Conservation (phyloP, 768 basidiomycete genomes). For the Pisolithus sp. region DNA sequence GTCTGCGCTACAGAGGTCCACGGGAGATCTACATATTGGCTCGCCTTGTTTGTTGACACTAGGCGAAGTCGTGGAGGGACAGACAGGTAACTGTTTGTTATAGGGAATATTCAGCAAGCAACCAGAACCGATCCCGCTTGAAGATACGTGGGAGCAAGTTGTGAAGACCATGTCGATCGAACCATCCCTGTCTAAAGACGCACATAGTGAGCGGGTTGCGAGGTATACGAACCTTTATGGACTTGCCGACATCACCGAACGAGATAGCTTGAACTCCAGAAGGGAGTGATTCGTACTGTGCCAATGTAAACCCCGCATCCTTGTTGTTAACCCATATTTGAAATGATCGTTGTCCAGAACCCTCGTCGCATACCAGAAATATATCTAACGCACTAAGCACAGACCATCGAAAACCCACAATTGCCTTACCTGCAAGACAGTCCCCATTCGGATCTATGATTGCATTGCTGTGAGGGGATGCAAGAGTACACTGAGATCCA, state of each 20-base stretch:
- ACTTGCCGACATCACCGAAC: constrained; percentile 86
- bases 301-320: constrained; percentile 62
- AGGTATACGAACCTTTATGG: neutral
- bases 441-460: constrained; percentile 93
- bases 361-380: constrained; percentile 80
- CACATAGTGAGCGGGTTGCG: neutral
- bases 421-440: constrained; percentile 71
- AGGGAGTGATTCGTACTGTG: constrained; percentile 65
- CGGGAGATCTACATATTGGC: constrained; percentile 64
- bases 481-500: constrained; percentile 63
- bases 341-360: constrained; percentile 52
- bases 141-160: constrained; percentile 69
- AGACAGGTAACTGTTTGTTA: constrained; percentile 85
- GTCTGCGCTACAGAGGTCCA: constrained; percentile 79
- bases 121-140: constrained; percentile 63
- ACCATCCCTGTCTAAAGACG: constrained; percentile 75
- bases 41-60: constrained; percentile 42
- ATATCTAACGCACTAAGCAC: constrained; percentile 47
- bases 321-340: constrained; percentile 95
- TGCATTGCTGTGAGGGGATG: constrained; percentile 91
- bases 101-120: constrained; percentile 90
- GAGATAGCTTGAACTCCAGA: constrained; percentile 69
- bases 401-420: neutral
- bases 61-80: constrained; percentile 49
- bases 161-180: constrained; percentile 94